phyloP scores from a whole-genome alignment of 805 yeast genomes.

The Pichia gijzeniarum region DNA sequence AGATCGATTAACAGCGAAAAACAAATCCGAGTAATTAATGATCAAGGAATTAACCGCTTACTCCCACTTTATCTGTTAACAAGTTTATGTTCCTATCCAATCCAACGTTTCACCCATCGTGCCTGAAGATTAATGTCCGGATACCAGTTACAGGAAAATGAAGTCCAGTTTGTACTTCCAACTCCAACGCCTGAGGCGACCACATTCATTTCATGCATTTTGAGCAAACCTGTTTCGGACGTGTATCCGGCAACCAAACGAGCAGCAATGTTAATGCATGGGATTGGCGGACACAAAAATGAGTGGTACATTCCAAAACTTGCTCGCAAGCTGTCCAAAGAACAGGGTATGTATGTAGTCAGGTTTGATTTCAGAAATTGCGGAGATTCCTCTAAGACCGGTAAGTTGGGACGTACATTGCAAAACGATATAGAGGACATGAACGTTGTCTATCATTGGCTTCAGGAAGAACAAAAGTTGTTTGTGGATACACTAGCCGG shows the following conservation, averaged over 20 bases:
- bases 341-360: conserved; percentile 56
- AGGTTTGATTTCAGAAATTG: conserved; percentile 84
- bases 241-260: conserved; percentile 16
- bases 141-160: conserved; percentile 14
- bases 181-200: conserved; percentile 12
- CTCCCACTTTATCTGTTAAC: too few species aligned
- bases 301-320: conserved; percentile 64
- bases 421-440: conserved; percentile 66
- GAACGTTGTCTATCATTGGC: conserved; percentile 37
- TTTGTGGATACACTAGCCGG: conserved; percentile 54
- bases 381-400: conserved; percentile 59
- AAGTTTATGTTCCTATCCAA: too few species aligned
- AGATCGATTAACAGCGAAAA: too few species aligned
- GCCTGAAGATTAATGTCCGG: conserved; percentile 7
- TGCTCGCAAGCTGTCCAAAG: conserved; percentile 52
- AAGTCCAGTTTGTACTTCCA: conserved; percentile 8
- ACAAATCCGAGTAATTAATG: too few species aligned
- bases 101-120: too few species aligned
- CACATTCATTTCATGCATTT: conserved; percentile 15
- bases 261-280: conserved; percentile 64
- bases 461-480: conserved; percentile 34
- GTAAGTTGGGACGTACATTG: conserved; percentile 51
- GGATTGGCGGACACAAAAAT: conserved; percentile 79
- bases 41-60: too few species aligned
- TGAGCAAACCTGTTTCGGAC: conserved; percentile 17